Conservation (phyloP, 2,329 filamentous ascomycete species). For the Aspergillus fischeri region DNA sequence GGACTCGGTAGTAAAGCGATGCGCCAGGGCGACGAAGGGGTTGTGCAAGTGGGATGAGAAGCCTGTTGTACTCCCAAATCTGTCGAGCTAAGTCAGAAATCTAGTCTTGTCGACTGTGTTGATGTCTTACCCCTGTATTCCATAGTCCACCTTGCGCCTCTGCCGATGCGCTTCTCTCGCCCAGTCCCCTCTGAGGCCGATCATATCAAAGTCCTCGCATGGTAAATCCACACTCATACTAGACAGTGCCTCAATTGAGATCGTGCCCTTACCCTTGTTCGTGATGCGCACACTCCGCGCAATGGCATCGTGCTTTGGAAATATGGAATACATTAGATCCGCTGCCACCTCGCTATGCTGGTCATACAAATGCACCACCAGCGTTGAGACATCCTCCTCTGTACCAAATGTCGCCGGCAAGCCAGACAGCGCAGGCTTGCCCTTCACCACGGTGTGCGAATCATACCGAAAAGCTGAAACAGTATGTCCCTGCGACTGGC, state of each 20-base stretch:
- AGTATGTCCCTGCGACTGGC: slow-evolving; percentile 56
- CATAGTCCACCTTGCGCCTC: slow-evolving; percentile 54
- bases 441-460: slow-evolving; percentile 52
- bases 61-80: slow-evolving; percentile 58
- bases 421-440: slow-evolving; percentile 55
- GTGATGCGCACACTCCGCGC: slow-evolving; percentile 59
- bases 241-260: slow-evolving; percentile 54
- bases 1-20: slow-evolving; percentile 56
- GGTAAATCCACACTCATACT: slow-evolving; percentile 62
- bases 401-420: slow-evolving; percentile 58
- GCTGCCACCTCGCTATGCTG: slow-evolving; percentile 56
- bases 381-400: slow-evolving; percentile 54
- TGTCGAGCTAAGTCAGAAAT: slow-evolving; percentile 19
- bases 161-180: slow-evolving; percentile 54
- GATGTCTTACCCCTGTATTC: slow-evolving; percentile 48
- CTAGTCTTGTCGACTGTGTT: not conserved
- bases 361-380: slow-evolving; percentile 57
- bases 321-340: slow-evolving; percentile 60
- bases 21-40: slow-evolving; percentile 57
- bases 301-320: slow-evolving; percentile 58
- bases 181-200: slow-evolving; percentile 62
- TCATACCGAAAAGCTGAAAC: slow-evolving; percentile 57
- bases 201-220: slow-evolving; percentile 57
- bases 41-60: slow-evolving; percentile 64
- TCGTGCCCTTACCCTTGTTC: slow-evolving; percentile 52